These are phyloP conservation scores for Paraleonurus japonicus DNA, from an alignment of 257 asterid species.

Conservation along the genomic window DNA sequence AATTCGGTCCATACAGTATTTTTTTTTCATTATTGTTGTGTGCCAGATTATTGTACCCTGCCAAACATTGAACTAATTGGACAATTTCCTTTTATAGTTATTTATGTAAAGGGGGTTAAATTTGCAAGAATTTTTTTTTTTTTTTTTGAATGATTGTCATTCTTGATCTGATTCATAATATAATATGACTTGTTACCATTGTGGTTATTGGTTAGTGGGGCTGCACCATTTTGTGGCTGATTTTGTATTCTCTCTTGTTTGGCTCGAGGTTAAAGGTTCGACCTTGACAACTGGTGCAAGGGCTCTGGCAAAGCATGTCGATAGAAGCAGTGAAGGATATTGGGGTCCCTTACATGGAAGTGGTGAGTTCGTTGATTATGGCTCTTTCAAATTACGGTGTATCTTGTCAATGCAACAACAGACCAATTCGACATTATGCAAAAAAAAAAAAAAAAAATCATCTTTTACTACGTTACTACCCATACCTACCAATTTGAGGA, in stretches of 20 bases:
- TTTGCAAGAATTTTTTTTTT: not conserved
- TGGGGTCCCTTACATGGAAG: conserved; percentile 75
- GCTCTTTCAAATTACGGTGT: conserved; percentile 12
- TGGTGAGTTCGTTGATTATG: conserved; percentile 51
- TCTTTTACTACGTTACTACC: not conserved
- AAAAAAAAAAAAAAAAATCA: not conserved
- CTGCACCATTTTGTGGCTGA: conserved; percentile 5
- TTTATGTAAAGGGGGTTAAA: not conserved
- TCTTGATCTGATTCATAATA: not conserved
- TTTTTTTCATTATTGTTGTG: not conserved
- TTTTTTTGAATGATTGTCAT: not conserved
- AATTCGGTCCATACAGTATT: not conserved
- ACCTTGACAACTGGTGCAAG: conserved; percentile 77
- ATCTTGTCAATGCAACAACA: not conserved
- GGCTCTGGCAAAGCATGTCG: conserved; percentile 75
- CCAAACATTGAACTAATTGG: not conserved
- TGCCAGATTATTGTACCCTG: not conserved
- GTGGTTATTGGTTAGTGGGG: conserved; percentile 9
- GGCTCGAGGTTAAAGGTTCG: conserved; percentile 65
- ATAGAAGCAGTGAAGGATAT: conserved; percentile 62
- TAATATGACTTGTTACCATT: conserved; percentile 6
- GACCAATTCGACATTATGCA: not conserved
- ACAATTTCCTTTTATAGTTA: not conserved
- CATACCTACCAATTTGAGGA: not conserved
- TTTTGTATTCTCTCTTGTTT: conserved; percentile 27